phyloP scores from a whole-genome alignment of 805 yeast species.

The Metschnikowia reukaufii region DNA sequence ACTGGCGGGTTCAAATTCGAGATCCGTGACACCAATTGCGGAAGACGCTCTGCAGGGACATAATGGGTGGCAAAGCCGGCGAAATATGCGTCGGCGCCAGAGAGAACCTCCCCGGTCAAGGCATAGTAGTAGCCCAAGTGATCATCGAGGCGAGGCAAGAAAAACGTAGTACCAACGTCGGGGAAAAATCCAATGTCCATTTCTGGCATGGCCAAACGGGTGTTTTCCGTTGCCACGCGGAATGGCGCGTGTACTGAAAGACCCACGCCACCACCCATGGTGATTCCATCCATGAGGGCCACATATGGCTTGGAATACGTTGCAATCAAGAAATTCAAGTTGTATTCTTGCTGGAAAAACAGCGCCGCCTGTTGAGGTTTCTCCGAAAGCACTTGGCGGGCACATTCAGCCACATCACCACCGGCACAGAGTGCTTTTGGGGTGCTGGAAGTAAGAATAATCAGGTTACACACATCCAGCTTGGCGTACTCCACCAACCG shows the following conservation, averaged over 20 bases:
- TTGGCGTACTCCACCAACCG: slow-evolving; percentile 76
- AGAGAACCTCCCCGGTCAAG: slow-evolving; percentile 75
- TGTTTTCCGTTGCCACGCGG: slow-evolving; percentile 88
- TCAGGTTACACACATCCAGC: slow-evolving; percentile 59
- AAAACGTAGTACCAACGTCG: slow-evolving; percentile 93
- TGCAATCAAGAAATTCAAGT: slow-evolving; percentile 73
- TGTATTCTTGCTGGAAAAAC: slow-evolving; percentile 80
- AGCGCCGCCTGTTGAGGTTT: slow-evolving; percentile 51
- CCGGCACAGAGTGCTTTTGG: slow-evolving; percentile 89
- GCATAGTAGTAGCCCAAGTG: slow-evolving; percentile 84
- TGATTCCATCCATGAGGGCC: slow-evolving; percentile 85
- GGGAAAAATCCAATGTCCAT: slow-evolving; percentile 95
- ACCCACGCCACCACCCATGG: slow-evolving; percentile 99
- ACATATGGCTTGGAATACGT: slow-evolving; percentile 86
- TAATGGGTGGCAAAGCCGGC: slow-evolving; percentile 91
- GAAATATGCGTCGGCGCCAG: slow-evolving; percentile 77
- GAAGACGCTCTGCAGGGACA: slow-evolving; percentile 64
- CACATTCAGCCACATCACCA: slow-evolving; percentile 88
- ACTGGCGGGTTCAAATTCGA: slow-evolving; percentile 54
- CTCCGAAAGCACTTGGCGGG: slow-evolving; percentile 52
- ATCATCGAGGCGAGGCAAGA: slow-evolving; percentile 78
- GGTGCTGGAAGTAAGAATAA: slow-evolving; percentile 66
- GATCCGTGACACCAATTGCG: slow-evolving; percentile 62
- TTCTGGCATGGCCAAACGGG: slow-evolving; percentile 96
- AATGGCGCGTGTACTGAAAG: slow-evolving; percentile 87